phyloP scores from a whole-genome alignment of 129 eudicot genomes.

The Centella asiatica region DNA sequence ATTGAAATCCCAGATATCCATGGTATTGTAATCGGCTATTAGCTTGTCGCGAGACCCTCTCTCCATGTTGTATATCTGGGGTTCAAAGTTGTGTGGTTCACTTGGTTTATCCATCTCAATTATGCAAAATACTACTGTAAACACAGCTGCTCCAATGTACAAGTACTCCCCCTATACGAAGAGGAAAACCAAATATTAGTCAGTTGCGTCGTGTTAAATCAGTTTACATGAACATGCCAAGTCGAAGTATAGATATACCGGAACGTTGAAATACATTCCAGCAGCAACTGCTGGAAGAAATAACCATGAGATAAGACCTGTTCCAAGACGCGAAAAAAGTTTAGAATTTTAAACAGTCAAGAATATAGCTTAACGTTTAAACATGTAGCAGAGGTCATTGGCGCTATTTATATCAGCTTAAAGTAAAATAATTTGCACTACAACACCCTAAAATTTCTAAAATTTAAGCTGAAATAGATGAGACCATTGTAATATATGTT shows the following conservation, averaged over 20 bases:
- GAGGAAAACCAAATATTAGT: background rate
- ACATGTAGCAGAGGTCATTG: too few relatives aligned
- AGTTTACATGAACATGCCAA: background rate
- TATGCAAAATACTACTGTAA: slow-evolving; percentile 58
- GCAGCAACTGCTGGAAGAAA: slow-evolving; percentile 83
- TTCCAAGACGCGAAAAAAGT: slow-evolving; percentile 2
- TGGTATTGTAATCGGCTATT: slow-evolving; percentile 85
- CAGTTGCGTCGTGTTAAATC: background rate
- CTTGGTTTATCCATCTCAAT: slow-evolving; percentile 96
- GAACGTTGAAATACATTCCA: slow-evolving; percentile 82
- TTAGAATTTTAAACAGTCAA: background rate
- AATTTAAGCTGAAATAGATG: too few relatives aligned
- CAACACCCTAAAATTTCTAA: too few relatives aligned
- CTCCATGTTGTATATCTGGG: slow-evolving; percentile 87
- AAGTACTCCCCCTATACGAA: slow-evolving; percentile 75
- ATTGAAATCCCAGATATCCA: slow-evolving; percentile 94
- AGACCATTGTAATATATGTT: too few relatives aligned
- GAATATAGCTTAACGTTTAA: too few relatives aligned
- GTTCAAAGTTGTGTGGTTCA: slow-evolving; percentile 86
- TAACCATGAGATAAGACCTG: slow-evolving; percentile 91
- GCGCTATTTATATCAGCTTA: too few relatives aligned
- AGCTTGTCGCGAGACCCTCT: slow-evolving; percentile 85
- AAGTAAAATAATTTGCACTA: too few relatives aligned
- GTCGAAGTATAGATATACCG: slow-evolving; percentile 38
- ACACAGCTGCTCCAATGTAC: slow-evolving; percentile 86